Percentiles rank a stretch among this genome's conserved stretches.
Evolutionary conservation across 2,329 filamentous ascomycete species (phyloP).

Genomic region (Aspergillus sp.): DNA sequence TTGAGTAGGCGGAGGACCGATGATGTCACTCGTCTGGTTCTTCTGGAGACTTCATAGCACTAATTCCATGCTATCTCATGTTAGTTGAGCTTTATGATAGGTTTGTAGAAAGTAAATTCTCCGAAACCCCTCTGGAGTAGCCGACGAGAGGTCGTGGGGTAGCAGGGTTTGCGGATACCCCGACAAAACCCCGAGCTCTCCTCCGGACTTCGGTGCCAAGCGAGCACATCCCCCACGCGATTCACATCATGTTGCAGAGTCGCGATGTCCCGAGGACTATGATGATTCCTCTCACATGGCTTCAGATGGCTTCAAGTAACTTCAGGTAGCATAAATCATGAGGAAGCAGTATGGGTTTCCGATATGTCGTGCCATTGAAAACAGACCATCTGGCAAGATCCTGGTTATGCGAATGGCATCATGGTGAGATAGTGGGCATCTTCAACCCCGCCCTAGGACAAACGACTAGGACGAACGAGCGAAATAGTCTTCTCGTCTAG

Average conservation of each 20-base stretch:
- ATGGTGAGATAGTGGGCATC: background rate
- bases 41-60: background rate
- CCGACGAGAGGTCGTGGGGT: background rate
- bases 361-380: background rate
- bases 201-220: background rate
- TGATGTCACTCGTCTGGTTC: background rate
- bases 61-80: background rate
- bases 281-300: too few species aligned
- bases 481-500: background rate
- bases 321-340: background rate
- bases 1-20: background rate
- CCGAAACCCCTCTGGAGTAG: background rate
- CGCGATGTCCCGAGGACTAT: too few species aligned
- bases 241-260: background rate
- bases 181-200: background rate
- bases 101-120: background rate
- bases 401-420: background rate
- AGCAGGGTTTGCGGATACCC: background rate
- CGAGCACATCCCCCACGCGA: background rate
- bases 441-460: background rate
- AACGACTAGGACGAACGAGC: background rate
- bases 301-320: background rate
- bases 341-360: background rate
- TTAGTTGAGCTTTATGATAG: background rate
- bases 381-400: background rate